These are phyloP conservation scores for Hibiscus mutabilis DNA, from an alignment of 345 rosid species.

Conservation along the genomic window DNA sequence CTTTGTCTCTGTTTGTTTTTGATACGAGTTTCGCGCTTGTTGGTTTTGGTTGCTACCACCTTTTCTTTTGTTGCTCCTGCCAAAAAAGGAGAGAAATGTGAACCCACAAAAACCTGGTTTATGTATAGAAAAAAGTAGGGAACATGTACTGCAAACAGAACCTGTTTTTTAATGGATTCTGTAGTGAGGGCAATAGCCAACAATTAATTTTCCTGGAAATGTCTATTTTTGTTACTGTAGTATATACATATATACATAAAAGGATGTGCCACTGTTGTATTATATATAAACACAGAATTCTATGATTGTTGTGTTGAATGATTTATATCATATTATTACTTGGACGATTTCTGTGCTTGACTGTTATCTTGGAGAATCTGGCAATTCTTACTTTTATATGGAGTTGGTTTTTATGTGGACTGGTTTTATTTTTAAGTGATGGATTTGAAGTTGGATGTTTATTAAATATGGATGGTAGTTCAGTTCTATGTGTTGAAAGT, in stretches of 20 bases:
- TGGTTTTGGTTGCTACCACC: conserved; percentile 49
- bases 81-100: conserved; percentile 53
- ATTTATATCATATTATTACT: conserved; percentile 20
- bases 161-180: conserved; percentile 43
- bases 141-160: conserved; percentile 30
- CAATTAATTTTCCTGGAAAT: conserved; percentile 31
- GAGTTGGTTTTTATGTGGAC: conserved; percentile 20
- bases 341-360: conserved; percentile 21
- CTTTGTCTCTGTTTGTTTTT: conserved; percentile 62
- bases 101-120: conserved; percentile 39
- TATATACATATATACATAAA: conserved; percentile 23
- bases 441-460: conserved; percentile 29
- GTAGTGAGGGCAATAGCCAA: conserved; percentile 38
- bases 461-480: conserved; percentile 19
- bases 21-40: conserved; percentile 62
- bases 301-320: conserved; percentile 20
- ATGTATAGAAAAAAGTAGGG: conserved; percentile 37
- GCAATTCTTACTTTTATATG: neutral
- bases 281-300: conserved; percentile 17
- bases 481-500: conserved; percentile 1
- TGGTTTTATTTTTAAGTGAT: conserved; percentile 23
- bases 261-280: conserved; percentile 46
- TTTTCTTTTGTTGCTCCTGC: conserved; percentile 33
- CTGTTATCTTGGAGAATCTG: conserved; percentile 16
- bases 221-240: conserved; percentile 26